These are phyloP conservation scores for Hevea brasiliensis DNA, from an alignment of 345 rosid species.

Conservation along the genomic window DNA sequence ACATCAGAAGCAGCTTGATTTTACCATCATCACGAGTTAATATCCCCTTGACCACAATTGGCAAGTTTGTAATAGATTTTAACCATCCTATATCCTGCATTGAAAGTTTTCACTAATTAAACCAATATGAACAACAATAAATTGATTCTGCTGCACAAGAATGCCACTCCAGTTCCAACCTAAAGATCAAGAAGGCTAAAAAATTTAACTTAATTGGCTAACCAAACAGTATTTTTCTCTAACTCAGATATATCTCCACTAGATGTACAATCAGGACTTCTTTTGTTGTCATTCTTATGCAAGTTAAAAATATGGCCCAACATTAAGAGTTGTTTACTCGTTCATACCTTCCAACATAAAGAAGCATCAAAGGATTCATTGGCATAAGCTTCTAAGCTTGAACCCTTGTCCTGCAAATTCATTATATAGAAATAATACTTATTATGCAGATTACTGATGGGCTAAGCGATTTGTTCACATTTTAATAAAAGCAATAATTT, in stretches of 20 bases:
- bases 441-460: background rate
- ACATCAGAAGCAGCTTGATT: slow-evolving; percentile 18
- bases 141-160: background rate
- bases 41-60: slow-evolving; percentile 65
- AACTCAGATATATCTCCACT: too few relatives aligned
- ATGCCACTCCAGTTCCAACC: too few relatives aligned
- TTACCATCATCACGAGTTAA: slow-evolving; percentile 84
- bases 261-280: too few relatives aligned
- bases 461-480: background rate
- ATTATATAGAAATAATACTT: background rate
- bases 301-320: background rate
- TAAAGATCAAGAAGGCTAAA: background rate
- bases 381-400: slow-evolving; percentile 53
- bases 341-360: slow-evolving; percentile 69
- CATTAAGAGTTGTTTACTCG: background rate
- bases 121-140: background rate
- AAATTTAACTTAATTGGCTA: background rate
- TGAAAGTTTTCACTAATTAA: background rate
- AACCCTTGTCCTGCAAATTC: slow-evolving; percentile 54
- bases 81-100: slow-evolving; percentile 78
- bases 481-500: background rate
- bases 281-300: too few relatives aligned
- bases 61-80: slow-evolving; percentile 73
- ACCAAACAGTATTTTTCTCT: background rate
- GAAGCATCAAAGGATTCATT: slow-evolving; percentile 53